A percentile compares a stretch with the other conserved stretches of the same genome.
phyloP scores from a whole-genome alignment of 768 basidiomycete species.

The Amanita jacksonii region DNA sequence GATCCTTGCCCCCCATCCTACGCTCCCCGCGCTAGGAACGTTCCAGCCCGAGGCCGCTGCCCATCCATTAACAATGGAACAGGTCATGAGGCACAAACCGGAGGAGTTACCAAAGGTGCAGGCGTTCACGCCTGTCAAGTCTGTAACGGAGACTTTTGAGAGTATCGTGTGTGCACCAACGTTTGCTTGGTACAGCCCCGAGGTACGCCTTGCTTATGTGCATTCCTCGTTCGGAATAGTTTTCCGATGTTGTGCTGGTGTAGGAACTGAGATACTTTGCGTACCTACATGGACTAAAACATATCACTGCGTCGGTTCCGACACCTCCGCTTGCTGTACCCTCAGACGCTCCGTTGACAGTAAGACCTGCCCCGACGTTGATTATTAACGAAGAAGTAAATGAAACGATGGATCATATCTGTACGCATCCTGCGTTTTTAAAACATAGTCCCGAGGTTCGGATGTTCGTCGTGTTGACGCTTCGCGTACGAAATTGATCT shows the following conservation, averaged over 20 bases:
- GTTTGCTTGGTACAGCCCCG: slow-evolving; percentile 28
- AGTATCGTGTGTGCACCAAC: slow-evolving; percentile 28
- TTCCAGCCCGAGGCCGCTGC: not conserved
- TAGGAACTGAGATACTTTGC: slow-evolving; percentile 37
- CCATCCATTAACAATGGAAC: not conserved
- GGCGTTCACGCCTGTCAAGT: slow-evolving; percentile 11
- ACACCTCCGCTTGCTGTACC: slow-evolving; percentile 17
- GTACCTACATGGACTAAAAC: slow-evolving; percentile 28
- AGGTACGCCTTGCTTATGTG: slow-evolving; percentile 23
- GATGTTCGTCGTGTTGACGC: too few species aligned
- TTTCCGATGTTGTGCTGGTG: slow-evolving; percentile 7
- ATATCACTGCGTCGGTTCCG: slow-evolving; percentile 18
- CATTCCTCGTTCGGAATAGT: not conserved
- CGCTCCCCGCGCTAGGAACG: not conserved
- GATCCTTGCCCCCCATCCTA: too few species aligned
- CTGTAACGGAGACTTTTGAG: slow-evolving; percentile 23
- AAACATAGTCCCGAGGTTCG: slow-evolving; percentile 42
- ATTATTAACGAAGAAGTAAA: slow-evolving; percentile 11
- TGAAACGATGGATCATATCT: slow-evolving; percentile 29
- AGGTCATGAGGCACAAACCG: not conserved
- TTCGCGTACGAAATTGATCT: not conserved
- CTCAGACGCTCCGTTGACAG: not conserved
- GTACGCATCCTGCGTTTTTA: slow-evolving; percentile 25
- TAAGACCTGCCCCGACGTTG: slow-evolving; percentile 5
- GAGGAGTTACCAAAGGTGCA: slow-evolving; percentile 16